Evolutionary conservation across 2,329 filamentous ascomycete genomes (phyloP).

Genomic region (Mycocentrospora acerina): DNA sequence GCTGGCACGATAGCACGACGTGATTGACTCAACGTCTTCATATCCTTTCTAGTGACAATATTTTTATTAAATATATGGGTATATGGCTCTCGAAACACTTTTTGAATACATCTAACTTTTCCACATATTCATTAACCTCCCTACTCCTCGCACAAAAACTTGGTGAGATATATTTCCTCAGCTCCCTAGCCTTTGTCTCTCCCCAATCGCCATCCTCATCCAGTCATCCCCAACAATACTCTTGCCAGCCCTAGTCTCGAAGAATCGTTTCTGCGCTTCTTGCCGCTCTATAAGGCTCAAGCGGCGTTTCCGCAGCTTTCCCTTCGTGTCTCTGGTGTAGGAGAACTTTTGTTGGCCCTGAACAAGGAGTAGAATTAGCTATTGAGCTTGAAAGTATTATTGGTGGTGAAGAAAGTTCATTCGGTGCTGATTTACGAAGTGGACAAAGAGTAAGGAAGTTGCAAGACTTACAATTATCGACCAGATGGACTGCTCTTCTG

Average conservation of each 20-base stretch:
- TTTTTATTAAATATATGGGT: too few relatives aligned
- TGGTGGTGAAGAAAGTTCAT: background rate
- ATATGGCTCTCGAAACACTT: too few relatives aligned
- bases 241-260: slow-evolving; percentile 19
- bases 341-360: slow-evolving; percentile 20
- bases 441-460: background rate
- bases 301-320: slow-evolving; percentile 16
- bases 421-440: too few relatives aligned
- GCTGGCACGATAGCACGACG: background rate
- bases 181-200: background rate
- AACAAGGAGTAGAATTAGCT: background rate
- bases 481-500: slow-evolving; percentile 19
- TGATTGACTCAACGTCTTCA: background rate
- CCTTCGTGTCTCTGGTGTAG: slow-evolving; percentile 11
- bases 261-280: slow-evolving; percentile 17
- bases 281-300: slow-evolving; percentile 12
- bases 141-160: too few relatives aligned
- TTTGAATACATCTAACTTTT: too few relatives aligned
- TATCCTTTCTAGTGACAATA: too few relatives aligned
- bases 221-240: slow-evolving; percentile 25
- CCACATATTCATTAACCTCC: too few relatives aligned
- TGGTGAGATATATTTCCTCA: too few relatives aligned
- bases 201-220: slow-evolving; percentile 20
- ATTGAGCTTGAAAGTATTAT: background rate
- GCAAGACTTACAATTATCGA: slow-evolving; percentile 15